Evolutionary conservation across 371 early-diverging fungal species (phyloP).

Genomic region (Zychaea mexicana): DNA sequence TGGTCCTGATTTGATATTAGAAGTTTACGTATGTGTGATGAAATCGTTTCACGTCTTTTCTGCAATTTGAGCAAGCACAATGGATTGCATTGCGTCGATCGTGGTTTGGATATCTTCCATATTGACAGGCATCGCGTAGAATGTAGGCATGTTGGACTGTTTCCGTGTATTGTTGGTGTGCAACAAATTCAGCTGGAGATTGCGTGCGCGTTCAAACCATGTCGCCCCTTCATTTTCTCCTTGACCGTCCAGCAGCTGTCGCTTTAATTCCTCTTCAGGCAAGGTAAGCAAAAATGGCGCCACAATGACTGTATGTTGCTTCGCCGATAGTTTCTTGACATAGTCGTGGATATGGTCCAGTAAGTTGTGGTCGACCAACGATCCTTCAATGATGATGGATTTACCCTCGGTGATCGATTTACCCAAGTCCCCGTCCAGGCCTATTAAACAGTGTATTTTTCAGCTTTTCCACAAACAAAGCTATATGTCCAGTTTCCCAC

Average conservation of each 20-base stretch:
- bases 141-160: background rate
- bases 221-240: too few relatives aligned
- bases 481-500: background rate
- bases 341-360: slow-evolving; percentile 21
- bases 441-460: background rate
- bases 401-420: slow-evolving; percentile 41
- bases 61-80: slow-evolving; percentile 26
- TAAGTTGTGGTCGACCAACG: slow-evolving; percentile 28
- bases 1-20: too few relatives aligned
- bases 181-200: slow-evolving; percentile 18
- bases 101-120: slow-evolving; percentile 21
- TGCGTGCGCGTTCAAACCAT: slow-evolving; percentile 13
- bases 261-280: slow-evolving; percentile 10
- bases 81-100: slow-evolving; percentile 26
- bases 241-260: too few relatives aligned
- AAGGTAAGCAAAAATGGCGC: slow-evolving; percentile 25
- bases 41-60: slow-evolving; percentile 1
- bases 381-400: slow-evolving; percentile 46
- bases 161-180: slow-evolving; percentile 2
- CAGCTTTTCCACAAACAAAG: background rate
- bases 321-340: slow-evolving; percentile 5
- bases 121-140: slow-evolving; percentile 22
- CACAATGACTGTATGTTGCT: slow-evolving; percentile 19
- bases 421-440: slow-evolving; percentile 31
- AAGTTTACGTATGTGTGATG: too few relatives aligned